Percentiles rank a stretch among this genome's conserved stretches.
Evolutionary conservation across 441 rosid species (phyloP).

Genomic region (Pelargonium fulgidum): DNA sequence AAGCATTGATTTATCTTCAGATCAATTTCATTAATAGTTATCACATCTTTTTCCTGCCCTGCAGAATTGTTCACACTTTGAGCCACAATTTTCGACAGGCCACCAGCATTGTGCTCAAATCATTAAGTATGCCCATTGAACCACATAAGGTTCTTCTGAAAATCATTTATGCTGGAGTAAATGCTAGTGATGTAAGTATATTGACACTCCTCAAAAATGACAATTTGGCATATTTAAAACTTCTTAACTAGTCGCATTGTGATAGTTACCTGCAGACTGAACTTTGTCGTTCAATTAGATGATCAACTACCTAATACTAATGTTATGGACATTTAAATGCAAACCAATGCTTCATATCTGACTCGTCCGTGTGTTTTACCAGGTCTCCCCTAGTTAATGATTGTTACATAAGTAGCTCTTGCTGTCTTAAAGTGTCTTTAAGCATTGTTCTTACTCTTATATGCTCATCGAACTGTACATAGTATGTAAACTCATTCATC

Average conservation of each 20-base stretch:
- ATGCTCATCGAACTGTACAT: not conserved
- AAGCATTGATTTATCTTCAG: not conserved
- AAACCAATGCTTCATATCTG: not conserved
- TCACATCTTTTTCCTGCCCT: conserved; percentile 21
- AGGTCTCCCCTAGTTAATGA: not conserved
- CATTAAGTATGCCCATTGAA: conserved; percentile 56
- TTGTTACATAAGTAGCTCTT: not conserved
- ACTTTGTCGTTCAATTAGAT: conserved; percentile 7
- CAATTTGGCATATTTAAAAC: conserved; percentile 6
- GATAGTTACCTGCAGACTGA: not conserved
- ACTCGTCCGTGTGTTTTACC: not conserved
- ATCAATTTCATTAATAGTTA: not conserved
- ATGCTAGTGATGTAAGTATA: conserved; percentile 96
- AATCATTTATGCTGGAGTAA: conserved; percentile 87
- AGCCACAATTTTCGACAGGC: conserved; percentile 84
- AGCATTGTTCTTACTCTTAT: not conserved
- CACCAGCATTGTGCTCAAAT: conserved; percentile 45
- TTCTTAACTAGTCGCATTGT: not conserved
- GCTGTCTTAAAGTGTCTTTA: conserved; percentile 16
- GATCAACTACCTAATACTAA: not conserved
- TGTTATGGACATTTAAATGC: not conserved
- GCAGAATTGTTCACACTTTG: conserved; percentile 84
- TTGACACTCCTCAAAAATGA: conserved; percentile 15
- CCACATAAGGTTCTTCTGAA: conserved; percentile 72
- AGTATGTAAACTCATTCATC: not conserved